Evolutionary conservation across 2,329 filamentous ascomycete genomes (phyloP), one percentile per base, ranked within the genome.

Genomic region (Stemphylium beticola): DNA sequence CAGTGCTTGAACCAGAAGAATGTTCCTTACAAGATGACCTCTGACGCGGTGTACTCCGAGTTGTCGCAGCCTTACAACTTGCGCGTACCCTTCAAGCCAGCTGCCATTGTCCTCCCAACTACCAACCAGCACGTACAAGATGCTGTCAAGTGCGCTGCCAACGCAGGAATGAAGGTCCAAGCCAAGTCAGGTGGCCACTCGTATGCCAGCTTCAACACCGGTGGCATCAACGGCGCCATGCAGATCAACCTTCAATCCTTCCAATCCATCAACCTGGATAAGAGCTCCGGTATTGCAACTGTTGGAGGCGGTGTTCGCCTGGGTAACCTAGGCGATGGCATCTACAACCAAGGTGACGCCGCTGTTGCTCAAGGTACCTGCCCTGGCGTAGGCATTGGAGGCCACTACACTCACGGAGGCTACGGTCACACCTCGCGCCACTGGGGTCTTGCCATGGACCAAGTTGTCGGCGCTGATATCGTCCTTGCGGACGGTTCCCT

Each of bases 111-210:
- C 2, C 76, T 83, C 7, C 86, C 86, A 0, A 72, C 76, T 4
- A 83, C 75, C 0, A 75, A 79, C 10, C 70, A 81, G 18, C 83
- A 88, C 49, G 81, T 88, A 2, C 79, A 84, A 1, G 80, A 74
- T 17, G 82, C 85, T 12, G 79, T 89, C 34, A 80, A 82, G 45
- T 88, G 86, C 65, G 86, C 85, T 4, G 76, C 68, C 2, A 57
- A 79, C 20, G 75, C 77, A 53, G 74, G 75, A 5, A 71, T 83
- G 47, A 82, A 83, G 59, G 84, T 88, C 0, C 85, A 88, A 65
- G 82, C 86, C 18, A 83, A 80, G 59, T 86, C 84, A 1, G 87
- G 86, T 4, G 87, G 87, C 0, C 87, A 89, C 64, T 88, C 85
- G 0, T 89, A 86, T 58, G 85, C 77, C 0, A 80, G 78, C 0